These are phyloP conservation scores for Fraxinus velutina DNA, from an alignment of 305 asterid species.

Conservation along the genomic window DNA sequence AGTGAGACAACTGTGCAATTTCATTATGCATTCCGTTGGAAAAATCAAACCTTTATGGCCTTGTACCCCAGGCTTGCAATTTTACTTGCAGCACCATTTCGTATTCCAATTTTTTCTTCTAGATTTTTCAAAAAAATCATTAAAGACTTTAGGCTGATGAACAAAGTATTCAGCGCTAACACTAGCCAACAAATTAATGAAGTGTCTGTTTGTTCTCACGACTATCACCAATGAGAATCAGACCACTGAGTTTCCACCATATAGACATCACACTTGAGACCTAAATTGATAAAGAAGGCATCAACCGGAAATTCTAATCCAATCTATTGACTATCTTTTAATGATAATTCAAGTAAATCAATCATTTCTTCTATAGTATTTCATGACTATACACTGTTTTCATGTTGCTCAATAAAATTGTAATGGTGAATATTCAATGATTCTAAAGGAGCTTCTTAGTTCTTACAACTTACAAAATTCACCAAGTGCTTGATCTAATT, in stretches of 20 bases:
- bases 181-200: neutral
- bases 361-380: neutral
- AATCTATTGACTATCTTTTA: neutral
- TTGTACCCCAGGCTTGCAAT: neutral
- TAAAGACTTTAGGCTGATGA: neutral
- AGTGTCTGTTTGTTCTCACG: neutral
- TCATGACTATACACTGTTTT: neutral
- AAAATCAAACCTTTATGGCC: neutral
- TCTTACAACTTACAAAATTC: neutral
- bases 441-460: neutral
- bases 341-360: neutral
- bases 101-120: neutral
- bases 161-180: neutral
- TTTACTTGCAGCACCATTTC: neutral
- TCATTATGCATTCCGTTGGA: neutral
- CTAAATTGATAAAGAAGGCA: neutral
- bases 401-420: neutral
- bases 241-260: neutral
- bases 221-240: neutral
- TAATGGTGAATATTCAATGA: neutral
- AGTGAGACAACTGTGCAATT: neutral
- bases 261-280: neutral
- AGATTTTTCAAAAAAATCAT: neutral
- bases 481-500: neutral
- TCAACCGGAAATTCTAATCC: neutral